Evolutionary conservation across 306 rosid genomes (phyloP).

Genomic region (Corylus americana): DNA sequence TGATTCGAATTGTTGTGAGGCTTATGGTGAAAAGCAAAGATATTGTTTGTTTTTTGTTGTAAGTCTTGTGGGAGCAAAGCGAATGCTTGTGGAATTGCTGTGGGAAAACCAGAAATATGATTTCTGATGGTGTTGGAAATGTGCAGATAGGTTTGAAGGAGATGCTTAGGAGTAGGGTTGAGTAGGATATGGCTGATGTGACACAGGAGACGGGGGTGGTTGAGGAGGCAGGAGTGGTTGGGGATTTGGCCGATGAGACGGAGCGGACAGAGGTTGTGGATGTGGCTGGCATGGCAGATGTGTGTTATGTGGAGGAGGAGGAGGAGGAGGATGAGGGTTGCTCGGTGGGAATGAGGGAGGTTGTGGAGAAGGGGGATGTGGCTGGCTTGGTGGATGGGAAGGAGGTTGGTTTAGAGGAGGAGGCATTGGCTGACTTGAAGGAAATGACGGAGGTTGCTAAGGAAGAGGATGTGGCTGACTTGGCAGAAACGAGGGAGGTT

Average conservation of each 20-base stretch:
- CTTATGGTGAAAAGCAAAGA: too few relatives aligned
- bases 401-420: conserved; percentile 3
- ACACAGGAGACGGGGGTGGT: not conserved
- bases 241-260: conserved; percentile 10
- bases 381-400: not conserved
- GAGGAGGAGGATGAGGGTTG: conserved; percentile 4
- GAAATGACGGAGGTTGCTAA: not conserved
- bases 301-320: not conserved
- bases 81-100: not conserved
- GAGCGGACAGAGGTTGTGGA: conserved; percentile 5
- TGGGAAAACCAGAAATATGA: not conserved
- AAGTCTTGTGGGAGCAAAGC: not conserved
- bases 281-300: conserved; percentile 9
- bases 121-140: not conserved
- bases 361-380: not conserved
- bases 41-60: not conserved
- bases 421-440: not conserved
- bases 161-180: not conserved
- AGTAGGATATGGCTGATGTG: not conserved
- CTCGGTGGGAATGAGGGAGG: conserved; percentile 13
- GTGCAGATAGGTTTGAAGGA: not conserved
- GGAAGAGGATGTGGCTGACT: conserved; percentile 1
- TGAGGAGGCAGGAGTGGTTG: not conserved
- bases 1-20: not conserved
- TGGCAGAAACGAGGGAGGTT: not conserved